phyloP scores from a whole-genome alignment of 805 yeast species.

The Starmerella potacharoeniae region DNA sequence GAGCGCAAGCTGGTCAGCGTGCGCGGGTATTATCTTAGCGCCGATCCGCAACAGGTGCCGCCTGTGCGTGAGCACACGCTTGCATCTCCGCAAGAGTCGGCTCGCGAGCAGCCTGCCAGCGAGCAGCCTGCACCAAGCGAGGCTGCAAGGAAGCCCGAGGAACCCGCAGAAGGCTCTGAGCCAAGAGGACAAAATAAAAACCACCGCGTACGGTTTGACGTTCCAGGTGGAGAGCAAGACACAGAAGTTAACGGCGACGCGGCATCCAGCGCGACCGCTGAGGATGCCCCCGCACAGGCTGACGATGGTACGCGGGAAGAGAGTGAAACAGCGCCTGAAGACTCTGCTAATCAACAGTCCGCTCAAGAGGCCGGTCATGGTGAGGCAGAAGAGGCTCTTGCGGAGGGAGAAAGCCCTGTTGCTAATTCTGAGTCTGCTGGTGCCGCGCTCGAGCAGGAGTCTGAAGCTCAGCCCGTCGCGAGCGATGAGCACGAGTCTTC shows the following conservation, averaged over 20 bases:
- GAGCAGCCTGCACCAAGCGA: neutral
- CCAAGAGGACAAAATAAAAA: neutral
- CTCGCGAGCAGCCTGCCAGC: neutral
- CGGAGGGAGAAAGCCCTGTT: too few relatives aligned
- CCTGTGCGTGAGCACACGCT: neutral
- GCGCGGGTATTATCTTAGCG: constrained; percentile 46
- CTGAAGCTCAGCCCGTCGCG: too few relatives aligned
- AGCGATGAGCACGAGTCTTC: too few relatives aligned
- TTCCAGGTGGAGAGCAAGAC: neutral
- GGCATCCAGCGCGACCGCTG: too few relatives aligned
- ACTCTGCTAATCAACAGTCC: too few relatives aligned
- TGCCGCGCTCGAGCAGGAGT: too few relatives aligned
- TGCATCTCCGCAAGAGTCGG: neutral
- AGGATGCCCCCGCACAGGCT: too few relatives aligned
- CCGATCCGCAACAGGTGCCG: constrained; percentile 24
- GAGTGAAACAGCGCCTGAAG: too few relatives aligned
- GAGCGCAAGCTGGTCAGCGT: constrained; percentile 91
- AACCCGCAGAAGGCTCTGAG: neutral
- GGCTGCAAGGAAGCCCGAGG: neutral
- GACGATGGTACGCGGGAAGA: too few relatives aligned
- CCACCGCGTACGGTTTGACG: neutral
- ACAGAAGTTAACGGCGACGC: neutral
- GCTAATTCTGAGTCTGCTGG: too few relatives aligned
- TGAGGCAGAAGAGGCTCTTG: too few relatives aligned
- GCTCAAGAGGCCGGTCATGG: too few relatives aligned